Evolutionary conservation across 2,329 filamentous ascomycete genomes (phyloP).

Genomic region (Fusarium haematococcum): DNA sequence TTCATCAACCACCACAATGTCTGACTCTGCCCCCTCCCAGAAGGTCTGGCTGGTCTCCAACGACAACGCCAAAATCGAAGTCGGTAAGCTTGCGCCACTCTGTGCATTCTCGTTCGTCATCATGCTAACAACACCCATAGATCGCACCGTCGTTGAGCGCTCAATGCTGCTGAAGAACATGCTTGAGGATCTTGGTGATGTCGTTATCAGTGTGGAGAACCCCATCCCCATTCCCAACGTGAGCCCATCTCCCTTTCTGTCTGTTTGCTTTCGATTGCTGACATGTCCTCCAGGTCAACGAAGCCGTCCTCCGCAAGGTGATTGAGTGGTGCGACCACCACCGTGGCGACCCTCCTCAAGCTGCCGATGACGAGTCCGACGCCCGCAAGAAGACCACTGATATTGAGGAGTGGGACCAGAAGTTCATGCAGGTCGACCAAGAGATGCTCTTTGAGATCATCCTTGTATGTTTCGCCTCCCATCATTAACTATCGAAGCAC

Average conservation of each 20-base stretch:
- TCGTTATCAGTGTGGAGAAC: conserved; percentile 64
- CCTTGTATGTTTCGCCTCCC: conserved; percentile 69
- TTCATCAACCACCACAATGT: conserved; percentile 47
- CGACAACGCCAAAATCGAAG: conserved; percentile 60
- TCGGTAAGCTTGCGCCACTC: conserved; percentile 55
- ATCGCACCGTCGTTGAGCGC: conserved; percentile 87
- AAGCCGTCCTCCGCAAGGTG: conserved; percentile 93
- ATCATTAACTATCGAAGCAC: neutral
- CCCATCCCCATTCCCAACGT: conserved; percentile 91
- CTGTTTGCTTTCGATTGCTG: conserved; percentile 19
- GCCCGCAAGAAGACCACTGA: conserved; percentile 98
- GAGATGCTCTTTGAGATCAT: conserved; percentile 99
- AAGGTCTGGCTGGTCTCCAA: conserved; percentile 66
- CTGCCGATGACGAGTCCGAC: conserved; percentile 90
- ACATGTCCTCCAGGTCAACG: conserved; percentile 76
- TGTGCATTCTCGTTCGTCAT: conserved; percentile 14
- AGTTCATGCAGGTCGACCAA: conserved; percentile 99
- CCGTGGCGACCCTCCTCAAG: conserved; percentile 85
- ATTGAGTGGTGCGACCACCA: conserved; percentile 99
- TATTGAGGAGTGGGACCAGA: conserved; percentile 99
- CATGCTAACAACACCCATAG: conserved; percentile 55
- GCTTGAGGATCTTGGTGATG: conserved; percentile 89
- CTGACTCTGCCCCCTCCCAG: conserved; percentile 48
- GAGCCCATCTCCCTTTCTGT: conserved; percentile 45
- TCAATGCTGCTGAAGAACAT: conserved; percentile 98